Conservation (phyloP, 495 filamentous ascomycete genomes). For the Penicillium taxi region DNA sequence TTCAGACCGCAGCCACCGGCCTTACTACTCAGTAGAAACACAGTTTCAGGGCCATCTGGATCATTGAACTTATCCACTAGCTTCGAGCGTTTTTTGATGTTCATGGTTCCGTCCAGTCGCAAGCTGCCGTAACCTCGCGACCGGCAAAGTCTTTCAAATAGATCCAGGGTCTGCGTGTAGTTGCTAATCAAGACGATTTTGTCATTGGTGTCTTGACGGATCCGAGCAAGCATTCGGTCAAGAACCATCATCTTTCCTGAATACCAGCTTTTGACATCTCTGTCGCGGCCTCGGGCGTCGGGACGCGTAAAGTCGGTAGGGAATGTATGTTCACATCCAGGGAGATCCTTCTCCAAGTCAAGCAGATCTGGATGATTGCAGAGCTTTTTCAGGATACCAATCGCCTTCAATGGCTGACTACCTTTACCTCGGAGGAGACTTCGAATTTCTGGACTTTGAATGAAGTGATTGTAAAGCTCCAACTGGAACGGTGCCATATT, state of each 20-base stretch:
- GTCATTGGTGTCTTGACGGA: constrained; percentile 93
- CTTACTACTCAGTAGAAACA: constrained; percentile 93
- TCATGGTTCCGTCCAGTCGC: constrained; percentile 94
- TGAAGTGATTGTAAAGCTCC: constrained; percentile 91
- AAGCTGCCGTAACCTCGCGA: constrained; percentile 74
- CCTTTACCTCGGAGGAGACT: constrained; percentile 88
- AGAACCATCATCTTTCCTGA: constrained; percentile 98
- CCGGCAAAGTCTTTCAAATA: constrained; percentile 90
- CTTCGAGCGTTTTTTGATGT: constrained; percentile 91
- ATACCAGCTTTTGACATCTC: constrained; percentile 93
- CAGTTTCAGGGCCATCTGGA: constrained; percentile 80
- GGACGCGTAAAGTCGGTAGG: constrained; percentile 86
- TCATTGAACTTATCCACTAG: constrained; percentile 98
- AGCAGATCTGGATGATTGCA: constrained; percentile 98
- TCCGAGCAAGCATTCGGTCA: constrained; percentile 95
- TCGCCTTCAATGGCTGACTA: constrained; percentile 92
- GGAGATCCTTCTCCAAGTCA: constrained; percentile 73
- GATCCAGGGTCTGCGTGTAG: constrained; percentile 91
- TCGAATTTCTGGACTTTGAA: constrained; percentile 91
- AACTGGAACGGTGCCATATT: constrained; percentile 89
- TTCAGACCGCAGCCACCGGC: constrained; percentile 97
- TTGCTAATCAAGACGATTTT: constrained; percentile 99
- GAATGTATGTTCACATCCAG: constrained; percentile 73
- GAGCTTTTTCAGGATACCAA: constrained; percentile 92
- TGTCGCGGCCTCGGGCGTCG: constrained; percentile 78